These are phyloP conservation scores for Globisporangium uncinulatum DNA, from an alignment of 352 stramenopile genomes.

Conservation along the genomic window DNA sequence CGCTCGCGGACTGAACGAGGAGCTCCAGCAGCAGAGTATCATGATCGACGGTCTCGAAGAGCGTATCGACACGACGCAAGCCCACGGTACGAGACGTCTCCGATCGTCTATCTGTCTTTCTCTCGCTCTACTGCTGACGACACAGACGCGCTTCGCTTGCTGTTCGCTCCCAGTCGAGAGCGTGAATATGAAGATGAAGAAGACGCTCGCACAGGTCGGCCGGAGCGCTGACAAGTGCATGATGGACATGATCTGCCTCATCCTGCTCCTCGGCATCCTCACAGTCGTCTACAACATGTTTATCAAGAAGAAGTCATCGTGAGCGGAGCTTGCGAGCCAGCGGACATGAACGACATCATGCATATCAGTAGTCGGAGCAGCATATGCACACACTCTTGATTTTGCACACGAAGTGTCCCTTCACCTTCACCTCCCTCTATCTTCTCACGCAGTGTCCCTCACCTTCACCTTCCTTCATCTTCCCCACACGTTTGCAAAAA, in stretches of 20 bases:
- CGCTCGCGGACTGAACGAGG: conserved; percentile 72
- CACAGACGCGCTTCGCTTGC: neutral
- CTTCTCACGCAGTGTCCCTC: too few relatives aligned
- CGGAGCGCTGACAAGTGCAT: conserved; percentile 82
- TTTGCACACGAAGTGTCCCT: neutral
- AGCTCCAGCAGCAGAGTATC: conserved; percentile 82
- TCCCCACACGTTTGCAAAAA: neutral
- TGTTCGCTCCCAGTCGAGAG: conserved; percentile 47
- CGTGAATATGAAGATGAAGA: conserved; percentile 85
- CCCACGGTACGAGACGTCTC: conserved; percentile 39
- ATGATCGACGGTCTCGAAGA: conserved; percentile 84
- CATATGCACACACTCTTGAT: neutral
- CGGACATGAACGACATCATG: too few relatives aligned
- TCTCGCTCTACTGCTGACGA: neutral
- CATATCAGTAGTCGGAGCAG: neutral
- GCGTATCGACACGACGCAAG: conserved; percentile 73
- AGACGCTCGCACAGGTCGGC: conserved; percentile 65
- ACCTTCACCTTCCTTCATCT: neutral
- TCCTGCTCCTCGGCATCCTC: conserved; percentile 78
- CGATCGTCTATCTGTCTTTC: neutral
- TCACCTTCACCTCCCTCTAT: too few relatives aligned
- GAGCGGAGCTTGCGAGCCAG: neutral
- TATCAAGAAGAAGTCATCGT: conserved; percentile 55
- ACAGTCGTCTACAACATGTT: conserved; percentile 88
- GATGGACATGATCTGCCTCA: conserved; percentile 89